Base-by-base conservation (phyloP, 1,284 basidiomycete genomes). In the Trichosporon inkin region DNA sequence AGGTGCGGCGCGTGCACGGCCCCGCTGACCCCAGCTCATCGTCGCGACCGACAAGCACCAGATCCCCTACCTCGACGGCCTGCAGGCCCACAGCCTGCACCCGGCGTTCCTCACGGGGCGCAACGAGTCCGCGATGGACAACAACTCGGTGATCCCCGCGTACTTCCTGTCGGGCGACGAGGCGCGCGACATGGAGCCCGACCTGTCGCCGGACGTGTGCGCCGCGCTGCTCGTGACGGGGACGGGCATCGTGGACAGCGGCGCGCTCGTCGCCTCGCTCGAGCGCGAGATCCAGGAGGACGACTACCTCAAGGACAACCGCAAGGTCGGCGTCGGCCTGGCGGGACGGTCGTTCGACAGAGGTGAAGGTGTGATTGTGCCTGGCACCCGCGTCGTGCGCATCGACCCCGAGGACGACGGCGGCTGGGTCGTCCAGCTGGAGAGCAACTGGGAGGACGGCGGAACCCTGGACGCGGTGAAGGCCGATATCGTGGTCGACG, bases 231-330 rank as follows among this genome's bases (percentile, higher is more conserved):
- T 87, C 78, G 91, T 88, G 61, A 87, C 90, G 3, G 85, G 88
- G 67, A 97, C 95, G 0, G 95, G 95, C 1, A 96, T 99, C 63
- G 79, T 99, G 2, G 89, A 94, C 74, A 90, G 89, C 0, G 92
- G 95, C 79, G 77, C 85, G 5, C 79, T 90, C 52, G 90, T 93
- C 84, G 82, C 86, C 66, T 87, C 84, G 62, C 80, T 97, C 37
- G 90, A 91, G 72, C 83, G 82, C 65, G 90, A 94, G 56, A 86
- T 97, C 55, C 77, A 72, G 49, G 73, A 76, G 53, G 55, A 66
- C 7, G 71, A 72, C 38, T 74, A 73, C 54, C 56, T 66, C 20
- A 53, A 62, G n/a, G 59, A 55, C 8, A 55, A 10, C 6, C 40
- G 41, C 1, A 37, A 35, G n/a, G 44, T 63, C 4, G 63, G 61